Evolutionary conservation across 2,329 filamentous ascomycete genomes (phyloP), one percentile per base, ranked within the genome.

Genomic region (Chalaropsis ovoidea): DNA sequence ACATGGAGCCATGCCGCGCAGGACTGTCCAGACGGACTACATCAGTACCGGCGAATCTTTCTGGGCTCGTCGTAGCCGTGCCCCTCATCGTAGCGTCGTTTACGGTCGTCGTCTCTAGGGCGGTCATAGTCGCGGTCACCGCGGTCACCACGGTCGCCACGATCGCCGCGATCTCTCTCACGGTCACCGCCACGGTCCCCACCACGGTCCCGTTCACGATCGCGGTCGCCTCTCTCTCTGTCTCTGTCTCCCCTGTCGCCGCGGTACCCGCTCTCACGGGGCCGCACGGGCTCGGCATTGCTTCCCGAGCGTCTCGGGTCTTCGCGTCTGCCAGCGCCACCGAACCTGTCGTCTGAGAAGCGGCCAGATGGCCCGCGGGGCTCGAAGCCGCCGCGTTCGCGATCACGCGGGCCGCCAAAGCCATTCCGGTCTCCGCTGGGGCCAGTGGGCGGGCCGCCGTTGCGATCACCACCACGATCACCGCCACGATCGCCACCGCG

Each of bases 251-350:
- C 77, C 70, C 82, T 17, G 4, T 56, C 45, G 24, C 61, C 80
- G 69, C 83, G 80, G 70, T 81, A 79, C 68, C 76, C 79, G 68
- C 79, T 70, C 67, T 72, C 69, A 70, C 74, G 63, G 71, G 73
- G 68, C 77, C 78, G 69, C 75, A 94, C 84, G 68, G 89, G 90
- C 74, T 95, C 90, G 76, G 88, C 87, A 77, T 95, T 94, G 77
- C 89, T 89, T 70, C 89, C 89, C 66, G 84, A 87, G 54, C 78
- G 77, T 67, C 82, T 80, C 1, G 52, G 49, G 24, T 69, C 52
- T 3, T 58, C 67, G 22, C 69, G 67, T 68, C 74, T 45, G 8
- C 41, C 22, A 70, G 75, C 74, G 65, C 76, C 76, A 70, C 77
- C 77, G 68, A 74, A 74, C 75, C 82, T 82, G 75, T 85, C 83